Base-by-base conservation (phyloP, 768 basidiomycete species). In the Lentinula aciculospora region DNA sequence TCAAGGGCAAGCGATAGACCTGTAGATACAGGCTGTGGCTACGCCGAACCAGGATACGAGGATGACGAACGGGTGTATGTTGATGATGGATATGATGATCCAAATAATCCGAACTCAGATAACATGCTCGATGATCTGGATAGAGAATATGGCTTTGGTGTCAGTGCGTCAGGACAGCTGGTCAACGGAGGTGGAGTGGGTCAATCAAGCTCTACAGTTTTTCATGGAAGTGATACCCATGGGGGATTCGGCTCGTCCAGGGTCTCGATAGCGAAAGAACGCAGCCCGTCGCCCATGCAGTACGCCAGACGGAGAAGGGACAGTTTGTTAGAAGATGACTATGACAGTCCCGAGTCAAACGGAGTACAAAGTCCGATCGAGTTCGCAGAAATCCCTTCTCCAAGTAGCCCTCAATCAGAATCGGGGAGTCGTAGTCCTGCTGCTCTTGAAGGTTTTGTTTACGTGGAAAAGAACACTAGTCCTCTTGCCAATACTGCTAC, bases 61-160 rank as follows among this genome's bases (percentile, higher is more conserved):
- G 56, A 57, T 57, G 56, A 57, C 21, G 56, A 57, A 25, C 40
- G 56, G 27, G 56, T 57, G 21, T 57, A 57, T 48, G 44, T 57
- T 36, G 56, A 57, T 37, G 56, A 57, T 27, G 56, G 56, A 9
- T 57, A 36, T 28, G 46, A 48, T 37, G 56, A 48, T 13, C 56
- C 56, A 2, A 48, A 21, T 48, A 23, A 53, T 28, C 31, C n/a
- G 17, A 19, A 34, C 32, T 29, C 31, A 29, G 51, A 27, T 17
- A 21, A 48, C 15, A 34, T 9, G 12, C 8, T 15, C 17, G 55
- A 56, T 17, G 55, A 56, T 23, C 10, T 47, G 21, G 56, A 57
- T 19, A 27, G 28, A 21, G 54, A 56, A 28, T 44, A 34, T 34
- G 42, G 54, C 15, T 37, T 48, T 36, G 46, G 44, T 13, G 46